A percentile compares a stretch with the other conserved stretches of the same genome.
Conservation (phyloP, 73 alveolate species). For the Paraurostyla sp. region DNA sequence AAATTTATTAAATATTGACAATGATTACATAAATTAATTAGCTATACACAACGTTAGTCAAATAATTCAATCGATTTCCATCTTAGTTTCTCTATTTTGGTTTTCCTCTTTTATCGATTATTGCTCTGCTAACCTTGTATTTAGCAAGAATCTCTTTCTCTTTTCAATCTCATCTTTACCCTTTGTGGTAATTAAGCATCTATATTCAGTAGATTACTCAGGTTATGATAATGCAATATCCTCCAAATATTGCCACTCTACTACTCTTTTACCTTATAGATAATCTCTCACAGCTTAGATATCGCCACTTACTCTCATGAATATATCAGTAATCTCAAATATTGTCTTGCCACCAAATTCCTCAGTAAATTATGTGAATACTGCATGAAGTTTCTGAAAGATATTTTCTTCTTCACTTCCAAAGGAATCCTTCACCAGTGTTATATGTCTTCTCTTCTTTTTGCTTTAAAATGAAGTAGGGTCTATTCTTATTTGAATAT, state of each 20-base stretch:
- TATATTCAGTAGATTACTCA: constrained; percentile 40
- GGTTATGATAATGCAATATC: constrained; percentile 42
- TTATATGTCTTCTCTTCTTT: constrained; percentile 39
- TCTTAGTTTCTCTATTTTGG: background rate
- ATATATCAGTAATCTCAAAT: constrained; percentile 60
- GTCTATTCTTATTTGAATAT: constrained; percentile 4
- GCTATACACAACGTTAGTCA: too few relatives aligned
- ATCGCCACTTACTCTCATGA: constrained; percentile 71
- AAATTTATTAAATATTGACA: too few relatives aligned
- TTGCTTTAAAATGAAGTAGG: background rate
- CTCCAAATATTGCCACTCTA: constrained; percentile 58
- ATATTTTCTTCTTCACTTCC: background rate
- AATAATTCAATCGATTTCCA: background rate
- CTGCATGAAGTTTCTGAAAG: background rate
- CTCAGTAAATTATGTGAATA: background rate
- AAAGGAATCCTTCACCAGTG: constrained; percentile 13
- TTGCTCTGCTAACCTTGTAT: background rate
- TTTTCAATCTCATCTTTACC: constrained; percentile 61
- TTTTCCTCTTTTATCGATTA: background rate
- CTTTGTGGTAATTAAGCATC: constrained; percentile 25
- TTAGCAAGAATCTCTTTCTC: constrained; percentile 53
- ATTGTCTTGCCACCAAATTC: background rate
- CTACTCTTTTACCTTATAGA: constrained; percentile 62
- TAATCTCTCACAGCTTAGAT: constrained; percentile 45
- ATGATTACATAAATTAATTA: too few relatives aligned